Conservation (phyloP, 371 early-diverging fungal species). For the Mucor mucedo region DNA sequence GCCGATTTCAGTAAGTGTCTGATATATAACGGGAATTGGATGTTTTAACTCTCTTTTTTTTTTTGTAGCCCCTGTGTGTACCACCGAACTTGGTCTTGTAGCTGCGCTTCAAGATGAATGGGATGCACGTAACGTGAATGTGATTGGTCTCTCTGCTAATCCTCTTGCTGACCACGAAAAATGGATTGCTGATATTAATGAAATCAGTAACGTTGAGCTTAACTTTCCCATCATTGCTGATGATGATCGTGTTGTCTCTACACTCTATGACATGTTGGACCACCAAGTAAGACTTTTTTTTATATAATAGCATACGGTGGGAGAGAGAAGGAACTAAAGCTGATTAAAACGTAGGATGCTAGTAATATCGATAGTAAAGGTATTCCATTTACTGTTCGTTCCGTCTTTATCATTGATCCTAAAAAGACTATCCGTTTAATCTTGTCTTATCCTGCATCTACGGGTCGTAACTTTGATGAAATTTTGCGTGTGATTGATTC, state of each 20-base stretch:
- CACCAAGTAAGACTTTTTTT: slow-evolving; percentile 39
- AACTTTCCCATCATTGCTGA: slow-evolving; percentile 95
- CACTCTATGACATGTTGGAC: slow-evolving; percentile 95
- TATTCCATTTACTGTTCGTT: slow-evolving; percentile 93
- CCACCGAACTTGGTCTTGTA: slow-evolving; percentile 92
- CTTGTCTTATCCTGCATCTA: slow-evolving; percentile 89
- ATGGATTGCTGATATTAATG: slow-evolving; percentile 94
- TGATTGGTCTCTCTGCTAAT: slow-evolving; percentile 93
- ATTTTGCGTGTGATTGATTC: slow-evolving; percentile 92
- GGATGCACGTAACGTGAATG: slow-evolving; percentile 81
- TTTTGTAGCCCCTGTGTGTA: slow-evolving; percentile 85
- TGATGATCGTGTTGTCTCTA: slow-evolving; percentile 80
- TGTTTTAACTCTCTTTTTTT: neutral
- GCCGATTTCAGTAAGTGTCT: slow-evolving; percentile 85
- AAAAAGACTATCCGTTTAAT: slow-evolving; percentile 88
- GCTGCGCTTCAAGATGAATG: slow-evolving; percentile 83
- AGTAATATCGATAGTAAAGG: slow-evolving; percentile 89
- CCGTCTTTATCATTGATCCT: slow-evolving; percentile 95
- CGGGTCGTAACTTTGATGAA: slow-evolving; percentile 96
- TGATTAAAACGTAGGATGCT: slow-evolving; percentile 65
- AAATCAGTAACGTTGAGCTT: slow-evolving; percentile 76
- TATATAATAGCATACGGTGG: neutral
- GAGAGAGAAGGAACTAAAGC: too few species aligned
- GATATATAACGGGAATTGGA: neutral
- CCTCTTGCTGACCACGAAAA: slow-evolving; percentile 77